These are phyloP conservation scores for Spathaspora boniae DNA, from an alignment of 805 yeast species.

Conservation along the genomic window DNA sequence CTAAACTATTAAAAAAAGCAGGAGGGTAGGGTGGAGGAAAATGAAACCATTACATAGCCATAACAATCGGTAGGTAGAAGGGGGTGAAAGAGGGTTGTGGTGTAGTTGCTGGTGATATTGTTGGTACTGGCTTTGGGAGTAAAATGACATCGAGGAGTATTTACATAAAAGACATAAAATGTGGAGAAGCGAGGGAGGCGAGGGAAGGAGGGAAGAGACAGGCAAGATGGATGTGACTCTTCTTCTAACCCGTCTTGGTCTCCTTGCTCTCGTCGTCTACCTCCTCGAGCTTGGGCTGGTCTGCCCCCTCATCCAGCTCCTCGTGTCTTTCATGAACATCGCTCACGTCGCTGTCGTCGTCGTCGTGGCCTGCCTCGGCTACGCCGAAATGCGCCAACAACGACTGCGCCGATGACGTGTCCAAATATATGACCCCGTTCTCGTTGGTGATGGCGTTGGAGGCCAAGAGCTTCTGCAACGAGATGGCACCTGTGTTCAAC, in stretches of 20 bases:
- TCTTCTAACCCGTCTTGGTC: conserved; percentile 2
- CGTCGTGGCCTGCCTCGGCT: conserved; percentile 27
- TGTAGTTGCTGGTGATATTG: too few relatives aligned
- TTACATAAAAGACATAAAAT: too few relatives aligned
- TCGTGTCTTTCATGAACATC: conserved; percentile 25
- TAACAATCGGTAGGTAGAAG: too few relatives aligned
- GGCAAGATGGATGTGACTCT: background rate
- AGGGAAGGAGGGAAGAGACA: background rate
- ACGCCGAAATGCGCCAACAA: conserved; percentile 52
- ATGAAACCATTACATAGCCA: too few relatives aligned
- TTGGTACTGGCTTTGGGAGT: too few relatives aligned
- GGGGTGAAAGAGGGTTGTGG: too few relatives aligned
- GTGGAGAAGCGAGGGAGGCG: background rate
- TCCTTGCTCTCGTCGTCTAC: conserved; percentile 24
- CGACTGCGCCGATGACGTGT: conserved; percentile 60
- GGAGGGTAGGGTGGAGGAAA: too few relatives aligned
- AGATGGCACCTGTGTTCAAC: conserved; percentile 35
- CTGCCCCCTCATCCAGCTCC: conserved; percentile 28
- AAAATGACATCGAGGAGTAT: too few relatives aligned
- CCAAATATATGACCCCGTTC: conserved; percentile 63
- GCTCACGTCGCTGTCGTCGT: conserved; percentile 26
- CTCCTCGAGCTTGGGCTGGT: conserved; percentile 13
- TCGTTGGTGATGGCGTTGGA: conserved; percentile 52
- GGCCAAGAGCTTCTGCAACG: conserved; percentile 43
- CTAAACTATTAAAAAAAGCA: too few relatives aligned